Base-by-base conservation (phyloP, 164 flowering plant species). In the Taxillus chinensis region DNA sequence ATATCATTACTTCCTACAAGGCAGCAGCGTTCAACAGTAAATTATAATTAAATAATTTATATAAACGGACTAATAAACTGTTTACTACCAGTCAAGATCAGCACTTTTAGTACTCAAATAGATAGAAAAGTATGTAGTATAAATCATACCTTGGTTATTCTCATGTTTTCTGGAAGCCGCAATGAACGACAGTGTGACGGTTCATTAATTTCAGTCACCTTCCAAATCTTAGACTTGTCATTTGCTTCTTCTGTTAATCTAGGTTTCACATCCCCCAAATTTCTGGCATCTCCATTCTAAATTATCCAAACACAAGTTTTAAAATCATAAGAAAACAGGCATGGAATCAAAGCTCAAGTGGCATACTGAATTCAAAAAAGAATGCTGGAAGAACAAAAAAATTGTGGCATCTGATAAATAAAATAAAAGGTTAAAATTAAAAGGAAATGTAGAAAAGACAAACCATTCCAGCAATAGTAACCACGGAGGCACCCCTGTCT, bases 181-280 rank as follows among this genome's bases (percentile, higher is more conserved):
- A 83, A 60, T 59, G 86, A 76, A 37, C 90, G 79, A 62, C 85
- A 85, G 16, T 87, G 90, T 42, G 83, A 73, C 4, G 75, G 79
- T 67, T 85, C 93, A 67, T 58, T 83, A 54, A 87, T 80, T 70
- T 87, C 93, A 49, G 85, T 77, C 53, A 87, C 84, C 75, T 87
- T 85, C 93, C 90, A 87, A 58, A 85, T 75, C 77, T 85, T 87
- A 13, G 93, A 79, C 67, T 87, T 87, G 58, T 87, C 93, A 70
- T 78, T 73, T 12, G 74, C 58, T 68, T 87, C 93, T 64, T 85
- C 93, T 53, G 69, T 48, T 38, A 87, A 60, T 72, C 84, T 78
- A 51, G 93, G 85, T 68, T 87, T 87, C 62, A 83, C 79, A 71
- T 86, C 92, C 37, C 65, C 85, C 80, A 84, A 42, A 65, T 56